These are phyloP conservation scores for Yarrowia osloensis DNA, from an alignment of 805 yeast genomes.

Conservation along the genomic window DNA sequence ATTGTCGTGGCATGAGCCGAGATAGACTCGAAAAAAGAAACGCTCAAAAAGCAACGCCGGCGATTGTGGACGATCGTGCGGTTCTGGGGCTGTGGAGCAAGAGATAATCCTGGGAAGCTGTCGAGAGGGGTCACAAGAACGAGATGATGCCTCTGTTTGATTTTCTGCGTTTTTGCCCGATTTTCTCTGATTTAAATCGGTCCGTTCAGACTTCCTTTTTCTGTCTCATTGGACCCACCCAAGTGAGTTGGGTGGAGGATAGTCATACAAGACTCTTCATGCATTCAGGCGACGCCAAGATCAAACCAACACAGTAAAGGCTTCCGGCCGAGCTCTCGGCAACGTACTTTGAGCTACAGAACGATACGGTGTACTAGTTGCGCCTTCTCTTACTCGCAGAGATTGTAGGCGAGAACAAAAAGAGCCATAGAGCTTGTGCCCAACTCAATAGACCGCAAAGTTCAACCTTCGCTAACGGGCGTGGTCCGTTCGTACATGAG, in stretches of 20 bases:
- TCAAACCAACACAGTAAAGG: not conserved
- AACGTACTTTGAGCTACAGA: too few species aligned
- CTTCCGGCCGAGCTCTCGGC: not conserved
- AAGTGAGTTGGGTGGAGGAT: not conserved
- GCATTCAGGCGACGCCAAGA: not conserved
- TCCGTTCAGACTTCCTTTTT: too few species aligned
- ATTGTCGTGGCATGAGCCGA: not conserved
- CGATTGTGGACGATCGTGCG: too few species aligned
- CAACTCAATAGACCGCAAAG: not conserved
- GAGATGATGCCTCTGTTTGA: too few species aligned
- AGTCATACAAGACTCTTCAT: not conserved
- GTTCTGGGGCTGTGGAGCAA: too few species aligned
- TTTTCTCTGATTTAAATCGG: not conserved
- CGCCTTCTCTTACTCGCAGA: too few species aligned
- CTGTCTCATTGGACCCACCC: not conserved
- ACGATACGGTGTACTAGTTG: too few species aligned
- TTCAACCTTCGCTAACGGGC: not conserved
- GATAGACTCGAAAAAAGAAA: not conserved
- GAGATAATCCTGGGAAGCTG: too few species aligned
- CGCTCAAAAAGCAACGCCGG: not conserved
- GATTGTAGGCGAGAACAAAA: too few species aligned
- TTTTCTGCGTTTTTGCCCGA: not conserved
- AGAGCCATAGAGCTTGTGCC: not conserved
- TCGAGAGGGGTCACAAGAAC: too few species aligned
- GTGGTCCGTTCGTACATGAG: not conserved